These are phyloP conservation scores for Apocynum venetum DNA, from an alignment of 257 asterid species.

Conservation along the genomic window DNA sequence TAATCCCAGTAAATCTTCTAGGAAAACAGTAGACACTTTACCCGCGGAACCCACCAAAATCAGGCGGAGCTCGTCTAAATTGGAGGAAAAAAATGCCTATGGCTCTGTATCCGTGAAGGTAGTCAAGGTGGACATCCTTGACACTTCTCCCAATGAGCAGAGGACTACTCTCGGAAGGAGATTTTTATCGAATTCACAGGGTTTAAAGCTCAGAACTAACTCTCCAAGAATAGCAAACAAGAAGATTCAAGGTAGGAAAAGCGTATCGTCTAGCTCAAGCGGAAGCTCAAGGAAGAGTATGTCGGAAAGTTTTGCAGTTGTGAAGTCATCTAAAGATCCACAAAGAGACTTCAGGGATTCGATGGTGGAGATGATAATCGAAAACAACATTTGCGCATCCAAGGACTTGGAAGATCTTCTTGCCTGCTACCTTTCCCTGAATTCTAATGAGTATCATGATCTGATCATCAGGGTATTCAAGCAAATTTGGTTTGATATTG, in stretches of 20 bases:
- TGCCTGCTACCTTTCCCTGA: slow-evolving; percentile 56
- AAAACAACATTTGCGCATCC: slow-evolving; percentile 46
- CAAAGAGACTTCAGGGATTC: slow-evolving; percentile 56
- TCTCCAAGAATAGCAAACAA: slow-evolving; percentile 43
- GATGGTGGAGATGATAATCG: slow-evolving; percentile 74
- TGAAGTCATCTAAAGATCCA: slow-evolving; percentile 59
- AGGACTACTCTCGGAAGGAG: slow-evolving; percentile 23
- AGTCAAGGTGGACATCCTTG: slow-evolving; percentile 1
- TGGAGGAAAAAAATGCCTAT: slow-evolving; percentile 23
- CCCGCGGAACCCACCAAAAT: slow-evolving; percentile 15
- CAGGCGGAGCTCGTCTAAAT: slow-evolving; percentile 24
- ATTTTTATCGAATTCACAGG: slow-evolving; percentile 29
- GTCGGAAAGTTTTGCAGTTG: slow-evolving; percentile 51
- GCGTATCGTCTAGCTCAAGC: slow-evolving; percentile 23
- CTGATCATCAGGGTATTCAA: slow-evolving; percentile 58
- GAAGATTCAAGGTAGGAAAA: slow-evolving; percentile 36
- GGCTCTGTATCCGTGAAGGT: slow-evolving; percentile 35
- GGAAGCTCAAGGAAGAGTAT: slow-evolving; percentile 31
- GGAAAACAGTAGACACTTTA: background rate
- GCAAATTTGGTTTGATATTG: slow-evolving; percentile 61
- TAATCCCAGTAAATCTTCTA: background rate
- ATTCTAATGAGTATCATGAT: slow-evolving; percentile 57
- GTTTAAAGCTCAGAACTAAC: slow-evolving; percentile 46
- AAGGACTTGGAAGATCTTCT: slow-evolving; percentile 62
- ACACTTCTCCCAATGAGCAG: slow-evolving; percentile 1